A percentile compares a stretch with the other conserved stretches of the same genome.
phyloP scores from a whole-genome alignment of 2,329 filamentous ascomycete genomes.

The Ophiocordyceps camponoti-leonardi region DNA sequence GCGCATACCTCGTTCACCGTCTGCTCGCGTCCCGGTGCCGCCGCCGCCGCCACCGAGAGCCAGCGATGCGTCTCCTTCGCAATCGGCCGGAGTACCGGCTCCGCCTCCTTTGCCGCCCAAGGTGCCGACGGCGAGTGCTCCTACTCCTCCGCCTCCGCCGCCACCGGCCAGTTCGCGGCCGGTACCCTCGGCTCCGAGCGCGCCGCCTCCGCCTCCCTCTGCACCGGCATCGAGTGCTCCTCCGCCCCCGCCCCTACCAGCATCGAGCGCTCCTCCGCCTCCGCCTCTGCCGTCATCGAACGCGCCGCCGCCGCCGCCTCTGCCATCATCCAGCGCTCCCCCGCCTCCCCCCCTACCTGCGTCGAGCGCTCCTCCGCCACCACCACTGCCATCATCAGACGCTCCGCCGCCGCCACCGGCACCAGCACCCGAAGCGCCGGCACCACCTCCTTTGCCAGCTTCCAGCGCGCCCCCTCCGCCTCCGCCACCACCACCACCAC shows the following conservation, averaged over 20 bases:
- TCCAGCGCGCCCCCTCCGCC: conserved; percentile 21
- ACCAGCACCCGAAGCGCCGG: conserved; percentile 18
- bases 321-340: conserved; percentile 11
- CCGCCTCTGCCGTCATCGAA: conserved; percentile 11
- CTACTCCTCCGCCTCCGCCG: conserved; percentile 15
- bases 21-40: conserved; percentile 52
- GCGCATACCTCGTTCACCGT: conserved; percentile 60
- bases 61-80: conserved; percentile 11
- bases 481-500: conserved; percentile 4
- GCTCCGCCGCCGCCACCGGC: no score
- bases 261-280: conserved; percentile 20
- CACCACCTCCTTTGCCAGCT: conserved; percentile 10
- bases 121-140: conserved; percentile 23
- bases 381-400: conserved; percentile 11
- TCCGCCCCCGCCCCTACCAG: conserved; percentile 33
- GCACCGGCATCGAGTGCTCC: conserved; percentile 25
- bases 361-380: conserved; percentile 15
- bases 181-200: conserved; percentile 6
- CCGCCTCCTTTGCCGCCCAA: conserved; percentile 31
- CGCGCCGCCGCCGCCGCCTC: conserved; percentile 18
- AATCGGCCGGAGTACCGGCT: conserved; percentile 6
- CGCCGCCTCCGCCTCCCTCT: conserved; percentile 26
- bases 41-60: conserved; percentile 46
- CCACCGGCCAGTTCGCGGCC: background rate
- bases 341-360: conserved; percentile 24